Conservation (phyloP, 2,329 filamentous ascomycete species). For the Endoconidiophora laricicola region DNA sequence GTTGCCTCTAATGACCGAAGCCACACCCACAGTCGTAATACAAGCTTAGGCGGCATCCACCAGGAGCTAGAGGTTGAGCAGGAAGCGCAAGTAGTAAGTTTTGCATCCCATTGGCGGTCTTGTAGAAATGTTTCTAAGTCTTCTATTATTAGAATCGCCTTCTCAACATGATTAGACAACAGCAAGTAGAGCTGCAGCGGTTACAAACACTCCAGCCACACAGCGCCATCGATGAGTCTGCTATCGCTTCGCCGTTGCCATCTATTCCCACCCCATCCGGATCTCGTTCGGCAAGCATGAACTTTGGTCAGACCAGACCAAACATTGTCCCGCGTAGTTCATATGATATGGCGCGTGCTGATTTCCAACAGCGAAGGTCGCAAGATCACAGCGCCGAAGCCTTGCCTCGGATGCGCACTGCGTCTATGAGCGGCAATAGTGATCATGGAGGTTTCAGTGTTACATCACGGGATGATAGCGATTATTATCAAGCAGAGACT, state of each 20-base stretch:
- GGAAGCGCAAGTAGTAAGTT: conserved; percentile 54
- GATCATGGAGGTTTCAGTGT: conserved; percentile 33
- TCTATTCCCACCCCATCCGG: conserved; percentile 17
- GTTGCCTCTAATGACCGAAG: conserved; percentile 24
- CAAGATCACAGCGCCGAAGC: conserved; percentile 23
- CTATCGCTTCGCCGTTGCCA: conserved; percentile 22
- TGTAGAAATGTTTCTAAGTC: not conserved
- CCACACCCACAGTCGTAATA: conserved; percentile 47
- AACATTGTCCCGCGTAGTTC: conserved; percentile 34
- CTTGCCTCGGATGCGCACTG: conserved; percentile 38
- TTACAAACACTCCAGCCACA: conserved; percentile 32
- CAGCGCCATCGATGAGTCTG: conserved; percentile 34
- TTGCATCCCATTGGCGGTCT: not conserved
- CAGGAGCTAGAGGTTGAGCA: conserved; percentile 68
- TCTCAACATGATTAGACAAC: conserved; percentile 57
- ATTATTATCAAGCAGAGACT: conserved; percentile 70
- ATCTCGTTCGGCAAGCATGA: conserved; percentile 16
- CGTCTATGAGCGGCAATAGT: conserved; percentile 36
- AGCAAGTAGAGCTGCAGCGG: conserved; percentile 53
- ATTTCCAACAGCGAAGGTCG: conserved; percentile 38
- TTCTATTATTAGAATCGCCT: conserved; percentile 44
- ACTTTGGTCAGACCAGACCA: conserved; percentile 27
- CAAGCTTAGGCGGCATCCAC: conserved; percentile 60
- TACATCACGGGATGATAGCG: conserved; percentile 48
- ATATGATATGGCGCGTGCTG: conserved; percentile 40